phyloP scores from a whole-genome alignment of 2,329 filamentous ascomycete genomes.

The Sporothrix dimorphospora region DNA sequence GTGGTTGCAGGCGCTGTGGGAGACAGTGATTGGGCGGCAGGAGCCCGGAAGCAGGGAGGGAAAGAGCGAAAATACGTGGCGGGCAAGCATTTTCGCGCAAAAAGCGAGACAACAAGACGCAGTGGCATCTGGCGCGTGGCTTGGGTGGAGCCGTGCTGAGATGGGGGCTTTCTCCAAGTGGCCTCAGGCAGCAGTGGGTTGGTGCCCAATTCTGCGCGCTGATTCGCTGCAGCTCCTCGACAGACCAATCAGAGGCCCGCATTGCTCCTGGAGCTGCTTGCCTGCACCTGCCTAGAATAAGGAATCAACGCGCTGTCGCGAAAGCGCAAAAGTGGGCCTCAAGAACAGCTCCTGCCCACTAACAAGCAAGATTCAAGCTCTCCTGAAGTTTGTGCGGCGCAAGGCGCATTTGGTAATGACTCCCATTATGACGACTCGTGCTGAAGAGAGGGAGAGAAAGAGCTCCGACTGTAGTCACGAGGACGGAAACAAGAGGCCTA shows the following conservation, averaged over 20 bases:
- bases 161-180: not conserved
- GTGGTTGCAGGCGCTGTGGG: conserved; percentile 11
- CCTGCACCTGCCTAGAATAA: conserved; percentile 18
- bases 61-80: conserved; percentile 16
- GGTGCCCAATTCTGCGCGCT: conserved; percentile 24
- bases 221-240: conserved; percentile 14
- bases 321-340: conserved; percentile 10
- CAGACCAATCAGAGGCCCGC: conserved; percentile 20
- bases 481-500: not conserved
- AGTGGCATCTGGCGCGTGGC: conserved; percentile 6
- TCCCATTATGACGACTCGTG: not conserved
- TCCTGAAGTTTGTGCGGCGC: not conserved
- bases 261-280: conserved; percentile 12
- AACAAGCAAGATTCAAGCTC: not conserved
- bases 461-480: not conserved
- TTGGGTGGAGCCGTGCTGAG: conserved; percentile 12
- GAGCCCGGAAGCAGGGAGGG: not conserved
- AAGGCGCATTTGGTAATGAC: conserved; percentile 10
- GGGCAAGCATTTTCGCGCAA: conserved; percentile 18
- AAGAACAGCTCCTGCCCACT: conserved; percentile 12
- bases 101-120: conserved; percentile 15
- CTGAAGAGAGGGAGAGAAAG: not conserved
- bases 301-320: conserved; percentile 1
- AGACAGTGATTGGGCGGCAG: conserved; percentile 10
- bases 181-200: conserved; percentile 28